Percentiles rank a stretch among this genome's conserved stretches.
These are phyloP conservation scores for Pestalotiopsis sp. DNA, from an alignment of 2,329 filamentous ascomycete species.

Conservation along the genomic window DNA sequence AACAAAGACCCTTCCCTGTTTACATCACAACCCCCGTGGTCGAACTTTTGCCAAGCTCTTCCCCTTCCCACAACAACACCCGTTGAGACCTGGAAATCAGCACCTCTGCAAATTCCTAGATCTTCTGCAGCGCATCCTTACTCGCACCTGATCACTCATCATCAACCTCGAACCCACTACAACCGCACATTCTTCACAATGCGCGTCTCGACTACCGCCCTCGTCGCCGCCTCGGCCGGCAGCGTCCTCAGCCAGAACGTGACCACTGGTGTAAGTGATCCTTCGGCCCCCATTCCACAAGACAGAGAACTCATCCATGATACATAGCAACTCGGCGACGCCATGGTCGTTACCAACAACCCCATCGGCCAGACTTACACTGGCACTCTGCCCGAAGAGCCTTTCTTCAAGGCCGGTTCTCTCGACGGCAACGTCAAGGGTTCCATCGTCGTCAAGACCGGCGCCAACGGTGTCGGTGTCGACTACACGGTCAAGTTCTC, in stretches of 20 bases:
- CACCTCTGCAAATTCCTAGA: background rate
- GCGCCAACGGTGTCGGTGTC: slow-evolving; percentile 56
- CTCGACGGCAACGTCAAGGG: slow-evolving; percentile 59
- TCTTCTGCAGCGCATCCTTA: background rate
- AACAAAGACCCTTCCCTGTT: background rate
- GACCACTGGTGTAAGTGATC: slow-evolving; percentile 27
- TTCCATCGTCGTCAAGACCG: slow-evolving; percentile 48
- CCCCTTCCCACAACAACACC: background rate
- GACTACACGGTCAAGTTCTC: slow-evolving; percentile 57
- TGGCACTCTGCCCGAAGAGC: slow-evolving; percentile 56
- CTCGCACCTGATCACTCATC: background rate
- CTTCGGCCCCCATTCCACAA: background rate
- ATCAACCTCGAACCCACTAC: background rate
- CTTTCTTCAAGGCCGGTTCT: slow-evolving; percentile 52
- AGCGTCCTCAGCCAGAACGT: slow-evolving; percentile 27
- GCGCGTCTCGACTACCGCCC: slow-evolving; percentile 28
- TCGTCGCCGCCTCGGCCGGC: slow-evolving; percentile 24
- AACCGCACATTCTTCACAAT: slow-evolving; percentile 18
- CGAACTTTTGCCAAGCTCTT: background rate
- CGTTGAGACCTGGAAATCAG: background rate
- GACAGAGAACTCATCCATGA: slow-evolving; percentile 13
- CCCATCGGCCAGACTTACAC: slow-evolving; percentile 55
- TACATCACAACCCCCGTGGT: background rate
- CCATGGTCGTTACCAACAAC: slow-evolving; percentile 58
- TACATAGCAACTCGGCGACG: slow-evolving; percentile 46